A percentile compares a stretch with the other conserved stretches of the same genome.
Conservation (phyloP, 108 stramenopile genomes). For the Aurantiochytrium sp. region DNA sequence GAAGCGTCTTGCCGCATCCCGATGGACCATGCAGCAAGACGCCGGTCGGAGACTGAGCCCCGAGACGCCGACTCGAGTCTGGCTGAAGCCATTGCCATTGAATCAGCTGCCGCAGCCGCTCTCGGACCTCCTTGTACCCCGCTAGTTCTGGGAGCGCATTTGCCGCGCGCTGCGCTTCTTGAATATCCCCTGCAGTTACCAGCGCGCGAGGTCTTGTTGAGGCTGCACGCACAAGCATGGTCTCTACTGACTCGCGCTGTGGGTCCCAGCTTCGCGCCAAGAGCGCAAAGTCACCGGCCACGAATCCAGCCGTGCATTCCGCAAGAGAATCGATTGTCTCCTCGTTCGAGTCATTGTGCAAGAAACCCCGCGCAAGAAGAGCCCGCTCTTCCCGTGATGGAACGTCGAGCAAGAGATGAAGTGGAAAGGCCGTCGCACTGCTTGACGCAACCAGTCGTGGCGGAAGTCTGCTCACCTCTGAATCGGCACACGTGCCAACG, state of each 20-base stretch:
- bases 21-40: constrained; percentile 98
- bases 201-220: neutral
- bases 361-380: neutral
- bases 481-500: neutral
- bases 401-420: neutral
- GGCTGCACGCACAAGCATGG: neutral
- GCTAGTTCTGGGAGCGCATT: neutral
- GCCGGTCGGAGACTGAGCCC: constrained; percentile 87
- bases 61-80: constrained; percentile 80
- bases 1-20: constrained; percentile 95
- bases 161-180: neutral
- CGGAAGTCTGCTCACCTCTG: neutral
- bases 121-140: neutral
- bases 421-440: neutral
- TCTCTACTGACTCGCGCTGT: neutral
- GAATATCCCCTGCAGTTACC: neutral
- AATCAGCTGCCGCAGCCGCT: neutral
- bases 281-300: neutral
- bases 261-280: neutral
- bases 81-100: constrained; percentile 61
- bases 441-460: neutral
- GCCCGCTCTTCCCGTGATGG: neutral
- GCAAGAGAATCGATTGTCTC: neutral
- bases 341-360: neutral
- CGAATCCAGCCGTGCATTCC: neutral